A percentile compares a stretch with the other conserved stretches of the same genome.
Evolutionary conservation across 352 stramenopile genomes (phyloP).

Genomic region (Phytophthora cajani): DNA sequence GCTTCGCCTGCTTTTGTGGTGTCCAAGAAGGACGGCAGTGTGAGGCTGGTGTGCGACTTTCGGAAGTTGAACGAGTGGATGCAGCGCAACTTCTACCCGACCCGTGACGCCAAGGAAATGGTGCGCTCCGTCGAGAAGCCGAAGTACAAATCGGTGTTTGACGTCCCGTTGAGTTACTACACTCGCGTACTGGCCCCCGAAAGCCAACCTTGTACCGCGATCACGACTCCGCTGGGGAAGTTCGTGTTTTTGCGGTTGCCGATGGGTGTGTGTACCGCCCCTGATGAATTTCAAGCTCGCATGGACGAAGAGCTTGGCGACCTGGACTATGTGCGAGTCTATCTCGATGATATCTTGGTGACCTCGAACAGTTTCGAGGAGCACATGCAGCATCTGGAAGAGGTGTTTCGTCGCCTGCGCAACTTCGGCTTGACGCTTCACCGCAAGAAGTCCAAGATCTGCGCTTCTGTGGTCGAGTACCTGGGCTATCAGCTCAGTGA

Average conservation of each 20-base stretch:
- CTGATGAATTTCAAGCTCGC: not conserved
- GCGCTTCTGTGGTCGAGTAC: not conserved
- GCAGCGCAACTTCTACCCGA: not conserved
- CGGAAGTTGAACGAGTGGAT: slow-evolving; percentile 1
- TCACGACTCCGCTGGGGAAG: not conserved
- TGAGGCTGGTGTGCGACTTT: not conserved
- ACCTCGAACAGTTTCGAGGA: slow-evolving; percentile 1
- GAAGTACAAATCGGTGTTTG: not conserved
- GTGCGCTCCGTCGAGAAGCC: not conserved
- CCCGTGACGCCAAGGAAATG: not conserved
- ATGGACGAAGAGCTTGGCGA: not conserved
- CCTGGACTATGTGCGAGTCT: not conserved
- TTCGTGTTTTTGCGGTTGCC: not conserved
- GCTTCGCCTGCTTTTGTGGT: not conserved
- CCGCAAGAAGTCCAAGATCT: slow-evolving; percentile 1
- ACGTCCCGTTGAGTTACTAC: not conserved
- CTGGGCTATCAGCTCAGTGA: not conserved
- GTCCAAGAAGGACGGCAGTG: not conserved
- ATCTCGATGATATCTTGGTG: not conserved
- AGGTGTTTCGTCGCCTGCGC: not conserved
- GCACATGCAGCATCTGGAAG: not conserved
- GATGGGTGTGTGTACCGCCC: not conserved
- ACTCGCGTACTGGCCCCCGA: not conserved
- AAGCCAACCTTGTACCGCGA: not conserved
- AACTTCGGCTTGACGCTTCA: not conserved